phyloP scores from a whole-genome alignment of 163 green algal species.

The Chlorella variabilis region DNA sequence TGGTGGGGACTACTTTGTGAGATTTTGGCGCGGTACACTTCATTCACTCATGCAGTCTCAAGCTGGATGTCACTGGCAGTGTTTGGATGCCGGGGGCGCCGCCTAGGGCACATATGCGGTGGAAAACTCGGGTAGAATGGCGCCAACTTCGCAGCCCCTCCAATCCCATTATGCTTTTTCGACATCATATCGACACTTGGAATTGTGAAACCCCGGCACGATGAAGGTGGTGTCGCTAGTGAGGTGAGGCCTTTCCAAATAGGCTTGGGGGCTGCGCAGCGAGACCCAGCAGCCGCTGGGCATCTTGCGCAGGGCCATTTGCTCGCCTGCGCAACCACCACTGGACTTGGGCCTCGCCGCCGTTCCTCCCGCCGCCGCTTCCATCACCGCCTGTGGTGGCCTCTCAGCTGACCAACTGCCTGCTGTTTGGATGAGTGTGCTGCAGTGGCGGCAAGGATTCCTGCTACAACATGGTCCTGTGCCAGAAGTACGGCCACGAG shows the following conservation, averaged over 20 bases:
- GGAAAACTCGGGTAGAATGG: not conserved
- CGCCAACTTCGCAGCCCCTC: too few relatives aligned
- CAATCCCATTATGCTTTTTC: too few relatives aligned
- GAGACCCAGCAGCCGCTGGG: too few relatives aligned
- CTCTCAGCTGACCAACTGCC: too few relatives aligned
- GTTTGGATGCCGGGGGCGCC: not conserved
- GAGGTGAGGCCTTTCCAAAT: constrained; percentile 26
- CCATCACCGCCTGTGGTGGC: too few relatives aligned
- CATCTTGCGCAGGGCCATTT: too few relatives aligned
- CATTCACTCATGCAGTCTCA: not conserved
- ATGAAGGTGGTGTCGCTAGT: constrained; percentile 54
- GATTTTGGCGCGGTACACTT: not conserved
- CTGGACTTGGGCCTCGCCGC: too few relatives aligned
- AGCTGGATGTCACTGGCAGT: not conserved
- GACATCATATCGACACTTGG: too few relatives aligned
- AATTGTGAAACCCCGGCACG: too few relatives aligned
- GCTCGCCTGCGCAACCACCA: too few relatives aligned
- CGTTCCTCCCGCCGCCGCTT: too few relatives aligned
- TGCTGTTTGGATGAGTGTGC: not conserved
- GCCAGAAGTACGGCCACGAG: constrained; percentile 84
- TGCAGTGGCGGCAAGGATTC: constrained; percentile 96
- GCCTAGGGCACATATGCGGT: not conserved
- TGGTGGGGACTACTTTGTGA: not conserved
- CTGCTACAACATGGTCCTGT: constrained; percentile 88
- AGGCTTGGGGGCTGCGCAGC: not conserved